Percentiles rank a stretch among this genome's conserved stretches.
These are phyloP conservation scores for Neurospora africana DNA, from an alignment of 495 filamentous ascomycete species.

Conservation along the genomic window DNA sequence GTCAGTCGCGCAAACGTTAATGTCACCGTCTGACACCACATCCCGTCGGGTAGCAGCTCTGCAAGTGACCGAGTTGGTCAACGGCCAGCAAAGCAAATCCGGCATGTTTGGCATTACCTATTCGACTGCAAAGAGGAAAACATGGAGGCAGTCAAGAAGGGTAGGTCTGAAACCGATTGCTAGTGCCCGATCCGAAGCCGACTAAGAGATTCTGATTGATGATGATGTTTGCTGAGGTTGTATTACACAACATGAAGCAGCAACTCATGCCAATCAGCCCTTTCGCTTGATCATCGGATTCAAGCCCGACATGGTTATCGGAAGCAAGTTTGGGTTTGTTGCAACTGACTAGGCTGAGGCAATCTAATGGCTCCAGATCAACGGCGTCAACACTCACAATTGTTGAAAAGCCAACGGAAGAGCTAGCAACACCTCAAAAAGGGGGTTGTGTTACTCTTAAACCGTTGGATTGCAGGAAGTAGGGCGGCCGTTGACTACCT, in stretches of 20 bases:
- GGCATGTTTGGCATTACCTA: background rate
- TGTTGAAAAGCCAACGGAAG: background rate
- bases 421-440: background rate
- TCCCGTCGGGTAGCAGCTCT: background rate
- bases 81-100: background rate
- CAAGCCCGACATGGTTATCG: background rate
- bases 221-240: background rate
- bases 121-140: background rate
- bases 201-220: background rate
- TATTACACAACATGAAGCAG: background rate
- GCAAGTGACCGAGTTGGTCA: background rate
- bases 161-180: background rate
- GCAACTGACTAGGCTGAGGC: background rate
- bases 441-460: background rate
- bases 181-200: background rate
- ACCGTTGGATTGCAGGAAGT: background rate
- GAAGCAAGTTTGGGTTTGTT: background rate
- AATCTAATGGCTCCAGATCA: background rate
- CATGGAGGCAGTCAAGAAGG: background rate
- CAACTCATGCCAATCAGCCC: background rate
- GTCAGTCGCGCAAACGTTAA: background rate
- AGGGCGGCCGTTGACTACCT: background rate
- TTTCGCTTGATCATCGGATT: background rate
- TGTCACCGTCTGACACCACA: background rate
- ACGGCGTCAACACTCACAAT: background rate